Base-by-base conservation (phyloP, 2,329 filamentous ascomycete genomes). In the Huntiella decipiens region DNA sequence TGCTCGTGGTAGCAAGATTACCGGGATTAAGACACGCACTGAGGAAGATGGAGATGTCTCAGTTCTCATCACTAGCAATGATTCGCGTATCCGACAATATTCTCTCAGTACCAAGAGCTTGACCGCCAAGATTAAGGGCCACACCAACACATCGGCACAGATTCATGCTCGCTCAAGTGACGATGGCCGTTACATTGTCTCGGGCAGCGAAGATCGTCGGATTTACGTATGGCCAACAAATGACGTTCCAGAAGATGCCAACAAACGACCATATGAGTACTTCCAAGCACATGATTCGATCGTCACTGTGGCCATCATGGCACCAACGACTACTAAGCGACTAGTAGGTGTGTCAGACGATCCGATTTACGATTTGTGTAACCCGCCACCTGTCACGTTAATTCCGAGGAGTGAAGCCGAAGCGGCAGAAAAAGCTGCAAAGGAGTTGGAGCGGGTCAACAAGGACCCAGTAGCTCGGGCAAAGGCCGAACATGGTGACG, bases 1-100 rank as follows among this genome's bases (percentile, higher is more conserved):
- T 56, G 82, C 87, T 4, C 95, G 93, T 59, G 88, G 88, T 4
- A 94, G 86, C 64, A 98, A 98, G 59, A 94, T 98, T 54, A 96
- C 91, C 0, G 87, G 86, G 5, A 94, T 98, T 45, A 78, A 88
- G 56, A 81, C 85, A 0, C 77, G 79, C 52, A 61, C 65, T 12
- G 33, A 58, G 5, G 59, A 61, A 10, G 71, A 71, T 33, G 74
- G 74, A 1, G 80, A 87, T 45, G 71, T 84, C 43, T 93, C 92
- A 56, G 66, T 98, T 2, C 66, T 98, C 5, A 77, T 98, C 48
- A 93, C 85, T 1, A 95, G 87, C 53, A 98, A 96, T 55, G 91
- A 98, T 58, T 95, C 88, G 1, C 76, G 91, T 16, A 74, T 96
- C 12, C 77, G 91, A 33, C 69, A 96, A 32, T 98, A 96, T 65